Evolutionary conservation across 345 rosid genomes (phyloP).

Genomic region (Bruguiera parviflora): DNA sequence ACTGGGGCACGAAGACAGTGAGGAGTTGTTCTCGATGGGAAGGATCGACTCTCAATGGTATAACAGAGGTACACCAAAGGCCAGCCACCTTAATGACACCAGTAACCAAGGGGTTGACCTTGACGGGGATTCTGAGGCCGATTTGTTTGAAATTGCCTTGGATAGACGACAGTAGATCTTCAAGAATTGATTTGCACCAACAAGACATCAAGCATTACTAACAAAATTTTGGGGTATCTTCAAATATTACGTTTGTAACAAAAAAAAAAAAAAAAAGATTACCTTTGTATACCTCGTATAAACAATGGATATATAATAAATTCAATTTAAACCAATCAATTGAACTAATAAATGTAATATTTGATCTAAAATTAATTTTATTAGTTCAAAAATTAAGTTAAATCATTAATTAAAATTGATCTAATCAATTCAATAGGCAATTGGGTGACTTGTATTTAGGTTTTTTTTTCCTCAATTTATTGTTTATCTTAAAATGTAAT

Average conservation of each 20-base stretch:
- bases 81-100: slow-evolving; percentile 28
- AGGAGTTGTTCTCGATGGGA: slow-evolving; percentile 85
- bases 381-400: too few species aligned
- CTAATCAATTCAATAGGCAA: too few species aligned
- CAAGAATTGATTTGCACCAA: slow-evolving; percentile 27
- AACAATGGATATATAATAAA: too few species aligned
- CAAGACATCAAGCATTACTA: slow-evolving; percentile 4
- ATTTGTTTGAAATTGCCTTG: slow-evolving; percentile 76
- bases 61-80: slow-evolving; percentile 37
- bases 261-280: too few species aligned
- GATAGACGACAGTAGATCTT: slow-evolving; percentile 43
- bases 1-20: slow-evolving; percentile 61
- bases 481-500: too few species aligned
- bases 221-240: slow-evolving; percentile 1
- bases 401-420: too few species aligned
- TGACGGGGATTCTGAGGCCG: slow-evolving; percentile 89
- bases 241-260: too few species aligned
- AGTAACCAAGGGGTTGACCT: slow-evolving; percentile 37
- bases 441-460: accelerated
- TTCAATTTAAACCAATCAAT: too few species aligned
- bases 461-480: too few species aligned
- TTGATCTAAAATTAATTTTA: too few species aligned
- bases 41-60: slow-evolving; percentile 87
- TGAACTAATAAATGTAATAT: too few species aligned
- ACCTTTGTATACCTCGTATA: too few species aligned